phyloP scores from a whole-genome alignment of 371 early-diverging fungal species.

The Mucor plumbeus region DNA sequence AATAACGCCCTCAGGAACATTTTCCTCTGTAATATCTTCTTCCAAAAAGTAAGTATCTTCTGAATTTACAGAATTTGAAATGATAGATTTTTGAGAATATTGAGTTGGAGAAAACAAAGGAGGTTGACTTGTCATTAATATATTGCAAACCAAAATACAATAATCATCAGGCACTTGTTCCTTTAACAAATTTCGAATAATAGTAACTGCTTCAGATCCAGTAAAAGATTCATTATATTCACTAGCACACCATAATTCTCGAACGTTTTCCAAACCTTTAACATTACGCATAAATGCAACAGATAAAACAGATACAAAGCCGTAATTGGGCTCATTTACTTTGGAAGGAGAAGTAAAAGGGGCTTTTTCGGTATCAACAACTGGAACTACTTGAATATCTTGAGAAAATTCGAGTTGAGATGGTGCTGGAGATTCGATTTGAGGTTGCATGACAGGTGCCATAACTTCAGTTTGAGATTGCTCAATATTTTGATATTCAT shows the following conservation, averaged over 20 bases:
- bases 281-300: constrained; percentile 28
- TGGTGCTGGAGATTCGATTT: neutral
- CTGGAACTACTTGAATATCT: neutral
- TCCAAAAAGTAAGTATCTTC: constrained; percentile 42
- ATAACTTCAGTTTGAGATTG: neutral
- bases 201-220: constrained; percentile 39
- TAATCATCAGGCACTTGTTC: constrained; percentile 31
- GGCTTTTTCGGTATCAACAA: too few relatives aligned
- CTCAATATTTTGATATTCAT: neutral
- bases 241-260: constrained; percentile 42
- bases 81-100: constrained; percentile 37
- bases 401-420: neutral
- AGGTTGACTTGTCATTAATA: constrained; percentile 31
- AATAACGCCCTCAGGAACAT: constrained; percentile 30
- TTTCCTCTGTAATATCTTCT: constrained; percentile 29
- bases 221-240: constrained; percentile 45
- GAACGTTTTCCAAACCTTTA: constrained; percentile 30
- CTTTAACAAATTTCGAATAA: constrained; percentile 25
- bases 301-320: constrained; percentile 36
- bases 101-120: constrained; percentile 38
- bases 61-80: constrained; percentile 36
- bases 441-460: neutral
- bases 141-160: constrained; percentile 28
- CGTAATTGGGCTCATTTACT: constrained; percentile 27
- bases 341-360: too few relatives aligned